phyloP scores from a whole-genome alignment of 768 basidiomycete species.

The Termitomyces sp. region DNA sequence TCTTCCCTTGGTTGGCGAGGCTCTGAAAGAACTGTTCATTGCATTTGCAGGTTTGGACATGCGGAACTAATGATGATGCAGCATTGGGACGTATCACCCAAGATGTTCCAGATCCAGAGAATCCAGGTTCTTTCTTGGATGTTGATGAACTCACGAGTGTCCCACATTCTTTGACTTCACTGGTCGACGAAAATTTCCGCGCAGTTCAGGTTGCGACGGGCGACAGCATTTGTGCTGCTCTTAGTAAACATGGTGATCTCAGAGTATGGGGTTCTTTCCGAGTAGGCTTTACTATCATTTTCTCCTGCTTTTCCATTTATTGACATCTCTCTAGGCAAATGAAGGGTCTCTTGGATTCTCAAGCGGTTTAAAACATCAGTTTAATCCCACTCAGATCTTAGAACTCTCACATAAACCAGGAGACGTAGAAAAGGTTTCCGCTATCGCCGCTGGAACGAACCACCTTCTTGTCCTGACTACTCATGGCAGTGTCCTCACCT shows the following conservation, averaged over 20 bases:
- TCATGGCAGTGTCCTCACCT: conserved; percentile 81
- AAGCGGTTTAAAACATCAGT: conserved; percentile 60
- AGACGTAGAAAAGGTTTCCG: conserved; percentile 64
- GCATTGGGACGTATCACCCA: conserved; percentile 78
- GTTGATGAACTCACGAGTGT: conserved; percentile 46
- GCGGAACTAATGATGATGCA: conserved; percentile 85
- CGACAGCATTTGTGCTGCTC: conserved; percentile 83
- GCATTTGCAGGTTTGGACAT: conserved; percentile 64
- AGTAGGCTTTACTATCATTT: conserved; percentile 38
- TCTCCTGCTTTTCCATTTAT: not conserved
- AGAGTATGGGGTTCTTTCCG: conserved; percentile 89
- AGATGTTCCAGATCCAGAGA: conserved; percentile 52
- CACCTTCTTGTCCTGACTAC: conserved; percentile 88
- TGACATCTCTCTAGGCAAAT: conserved; percentile 40
- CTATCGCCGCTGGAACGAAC: conserved; percentile 79
- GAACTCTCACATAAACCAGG: conserved; percentile 55
- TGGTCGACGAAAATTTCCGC: conserved; percentile 77
- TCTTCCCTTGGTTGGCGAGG: not conserved
- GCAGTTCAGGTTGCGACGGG: conserved; percentile 81
- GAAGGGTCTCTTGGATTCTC: conserved; percentile 87
- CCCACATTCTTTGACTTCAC: conserved; percentile 61
- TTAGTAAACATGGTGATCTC: conserved; percentile 74
- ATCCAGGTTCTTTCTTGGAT: conserved; percentile 52
- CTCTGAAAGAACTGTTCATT: conserved; percentile 1
- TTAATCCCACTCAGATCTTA: conserved; percentile 55